Evolutionary conservation across 2,329 filamentous ascomycete species (phyloP), one percentile per base, ranked within the genome.

Genomic region (Coleophoma cylindrospora): DNA sequence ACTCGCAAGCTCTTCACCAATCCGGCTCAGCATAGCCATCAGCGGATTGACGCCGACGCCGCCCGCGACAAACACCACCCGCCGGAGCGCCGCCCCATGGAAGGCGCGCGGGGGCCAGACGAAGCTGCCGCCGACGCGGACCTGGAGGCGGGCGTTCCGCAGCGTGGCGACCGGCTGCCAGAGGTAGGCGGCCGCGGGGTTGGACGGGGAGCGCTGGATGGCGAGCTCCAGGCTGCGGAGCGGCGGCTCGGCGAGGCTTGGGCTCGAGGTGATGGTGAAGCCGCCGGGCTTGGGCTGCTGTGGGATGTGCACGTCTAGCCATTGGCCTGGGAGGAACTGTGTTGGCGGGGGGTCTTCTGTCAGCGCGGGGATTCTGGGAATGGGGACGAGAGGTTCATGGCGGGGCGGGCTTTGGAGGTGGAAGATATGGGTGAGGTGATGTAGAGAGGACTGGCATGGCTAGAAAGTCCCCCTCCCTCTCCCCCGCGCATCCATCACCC

Each of bases 181-280:
- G 14, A 21, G 17, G 14, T 43, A 12, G 15, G 21, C 17, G 5
- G 21, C 40, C 22, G 17, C 17, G 15, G 17, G 17, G 21, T 43
- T 21, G 19, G 12, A 12, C 15, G 40, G 15, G 15, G 40, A 27
- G 17, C 14, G 13, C 22, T 43, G 40, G 40, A 27, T 43, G 21
- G 40, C 21, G 40, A 27, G 40, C 22, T 43, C 40, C 0, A 91
- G 11, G 80, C 68, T 1, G 70, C 61, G 3, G 61, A 55, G 0
- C 77, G 68, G 43, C 71, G 76, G 86, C 87, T 95, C 5, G 95
- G 75, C 83, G 86, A 95, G 45, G 40, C 75, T 77, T 0, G 89
- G 89, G 0, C 86, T 72, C 1, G 88, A 94, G 7, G 89, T 92
- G 56, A 95, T 87, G 40, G 90, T 95, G 73, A 95, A 96, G 51